Evolutionary conservation across 2,329 filamentous ascomycete species (phyloP).

Genomic region (Fusarium verrucosum): DNA sequence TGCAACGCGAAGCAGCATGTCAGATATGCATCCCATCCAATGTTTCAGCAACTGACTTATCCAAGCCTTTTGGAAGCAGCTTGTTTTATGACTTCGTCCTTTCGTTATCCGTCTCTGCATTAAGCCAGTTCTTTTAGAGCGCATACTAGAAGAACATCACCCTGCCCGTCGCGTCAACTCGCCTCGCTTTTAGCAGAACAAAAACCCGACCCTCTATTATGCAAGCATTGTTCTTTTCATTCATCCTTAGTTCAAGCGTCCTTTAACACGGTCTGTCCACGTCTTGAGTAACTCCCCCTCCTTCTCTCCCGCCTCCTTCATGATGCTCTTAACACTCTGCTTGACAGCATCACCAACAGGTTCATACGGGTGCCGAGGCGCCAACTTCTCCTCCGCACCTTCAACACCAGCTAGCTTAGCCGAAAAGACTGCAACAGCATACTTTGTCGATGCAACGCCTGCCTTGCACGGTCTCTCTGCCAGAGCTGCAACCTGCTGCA

Average conservation of each 20-base stretch:
- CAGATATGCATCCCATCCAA: neutral
- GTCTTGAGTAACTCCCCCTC: conserved; percentile 43
- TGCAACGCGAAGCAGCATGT: neutral
- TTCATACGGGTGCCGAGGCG: conserved; percentile 70
- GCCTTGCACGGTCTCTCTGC: conserved; percentile 73
- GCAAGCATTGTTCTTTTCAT: neutral
- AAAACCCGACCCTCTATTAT: neutral
- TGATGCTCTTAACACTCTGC: conserved; percentile 43
- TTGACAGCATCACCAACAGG: conserved; percentile 56
- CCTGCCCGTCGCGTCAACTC: no score
- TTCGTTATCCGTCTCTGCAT: neutral
- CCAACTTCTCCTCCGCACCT: conserved; percentile 65
- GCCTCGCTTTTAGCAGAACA: neutral
- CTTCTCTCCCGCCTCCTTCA: conserved; percentile 57
- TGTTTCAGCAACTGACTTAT: neutral
- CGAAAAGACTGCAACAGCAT: conserved; percentile 69
- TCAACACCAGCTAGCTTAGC: conserved; percentile 68
- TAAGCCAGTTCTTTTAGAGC: neutral
- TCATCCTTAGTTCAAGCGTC: conserved; percentile 19
- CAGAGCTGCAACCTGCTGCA: conserved; percentile 70
- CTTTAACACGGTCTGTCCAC: conserved; percentile 30
- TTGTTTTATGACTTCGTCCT: neutral
- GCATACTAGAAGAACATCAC: neutral
- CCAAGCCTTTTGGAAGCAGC: neutral
- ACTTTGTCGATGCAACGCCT: conserved; percentile 75